Evolutionary conservation across 1,284 basidiomycete genomes (phyloP).

Genomic region (Fistulinella cinereoalba): DNA sequence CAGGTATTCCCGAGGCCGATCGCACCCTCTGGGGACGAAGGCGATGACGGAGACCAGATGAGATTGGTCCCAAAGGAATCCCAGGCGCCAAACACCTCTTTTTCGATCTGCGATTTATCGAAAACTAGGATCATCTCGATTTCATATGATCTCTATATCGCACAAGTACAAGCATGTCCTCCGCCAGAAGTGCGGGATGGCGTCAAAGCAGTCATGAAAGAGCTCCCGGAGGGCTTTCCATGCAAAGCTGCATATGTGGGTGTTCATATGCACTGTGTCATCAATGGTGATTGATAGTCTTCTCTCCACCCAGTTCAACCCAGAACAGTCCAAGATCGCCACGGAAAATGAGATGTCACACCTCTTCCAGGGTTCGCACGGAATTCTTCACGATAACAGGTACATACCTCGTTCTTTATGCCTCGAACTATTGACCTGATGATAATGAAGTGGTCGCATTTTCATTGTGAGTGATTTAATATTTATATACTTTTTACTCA

Average conservation of each 20-base stretch:
- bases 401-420: background rate
- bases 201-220: constrained; percentile 15
- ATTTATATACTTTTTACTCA: background rate
- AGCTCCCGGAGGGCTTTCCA: constrained; percentile 9
- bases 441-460: constrained; percentile 37
- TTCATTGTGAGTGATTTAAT: constrained; percentile 59
- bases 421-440: background rate
- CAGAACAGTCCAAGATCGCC: constrained; percentile 1
- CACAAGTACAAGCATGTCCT: constrained; percentile 7
- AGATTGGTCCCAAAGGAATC: background rate
- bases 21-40: background rate
- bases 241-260: constrained; percentile 19
- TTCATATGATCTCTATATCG: constrained; percentile 17
- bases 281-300: background rate
- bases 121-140: background rate
- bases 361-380: constrained; percentile 10
- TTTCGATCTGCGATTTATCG: background rate
- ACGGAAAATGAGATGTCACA: background rate
- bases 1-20: background rate
- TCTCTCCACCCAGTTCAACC: constrained; percentile 13
- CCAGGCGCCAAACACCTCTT: background rate
- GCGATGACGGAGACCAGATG: background rate
- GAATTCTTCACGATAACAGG: constrained; percentile 6
- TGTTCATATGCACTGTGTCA: background rate
- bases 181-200: constrained; percentile 4